A percentile compares a stretch with the other conserved stretches of the same genome.
Evolutionary conservation across 306 rosid species (phyloP).

Genomic region (Canavalia ensiformis): DNA sequence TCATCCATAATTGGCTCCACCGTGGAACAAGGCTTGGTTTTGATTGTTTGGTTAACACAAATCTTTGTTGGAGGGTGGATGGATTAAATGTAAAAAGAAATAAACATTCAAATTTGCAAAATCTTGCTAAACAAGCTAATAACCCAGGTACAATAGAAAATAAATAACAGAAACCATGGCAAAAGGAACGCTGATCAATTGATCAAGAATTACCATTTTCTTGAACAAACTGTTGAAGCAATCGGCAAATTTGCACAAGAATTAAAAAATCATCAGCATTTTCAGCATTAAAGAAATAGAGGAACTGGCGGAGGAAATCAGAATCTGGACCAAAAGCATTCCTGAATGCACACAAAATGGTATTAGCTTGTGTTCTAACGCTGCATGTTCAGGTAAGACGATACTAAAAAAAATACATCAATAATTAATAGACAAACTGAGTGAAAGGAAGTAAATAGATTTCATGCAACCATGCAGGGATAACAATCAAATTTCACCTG

Average conservation of each 20-base stretch:
- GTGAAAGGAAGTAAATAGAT: slow-evolving; percentile 23
- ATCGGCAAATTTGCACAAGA: slow-evolving; percentile 86
- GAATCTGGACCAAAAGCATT: slow-evolving; percentile 83
- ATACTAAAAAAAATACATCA: slow-evolving; percentile 18
- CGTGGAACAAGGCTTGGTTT: neutral
- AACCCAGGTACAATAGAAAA: slow-evolving; percentile 27
- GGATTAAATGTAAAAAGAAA: slow-evolving; percentile 23
- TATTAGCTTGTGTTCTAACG: slow-evolving; percentile 32
- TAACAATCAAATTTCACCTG: slow-evolving; percentile 64
- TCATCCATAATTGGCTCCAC: neutral
- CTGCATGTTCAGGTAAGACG: slow-evolving; percentile 32
- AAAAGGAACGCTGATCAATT: slow-evolving; percentile 24
- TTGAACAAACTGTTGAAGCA: slow-evolving; percentile 67
- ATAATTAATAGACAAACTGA: slow-evolving; percentile 12
- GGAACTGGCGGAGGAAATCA: slow-evolving; percentile 86
- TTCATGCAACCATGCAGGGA: slow-evolving; percentile 24
- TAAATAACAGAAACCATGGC: slow-evolving; percentile 18
- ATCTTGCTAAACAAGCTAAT: slow-evolving; percentile 16
- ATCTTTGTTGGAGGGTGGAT: slow-evolving; percentile 29
- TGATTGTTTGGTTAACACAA: slow-evolving; percentile 21
- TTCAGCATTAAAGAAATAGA: slow-evolving; percentile 81
- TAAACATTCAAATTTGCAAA: slow-evolving; percentile 13
- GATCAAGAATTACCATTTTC: slow-evolving; percentile 69
- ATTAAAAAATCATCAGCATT: slow-evolving; percentile 66
- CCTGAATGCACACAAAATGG: slow-evolving; percentile 67